Base-by-base conservation (phyloP, 2,329 filamentous ascomycete genomes). In the Colletotrichum chrysophilum region DNA sequence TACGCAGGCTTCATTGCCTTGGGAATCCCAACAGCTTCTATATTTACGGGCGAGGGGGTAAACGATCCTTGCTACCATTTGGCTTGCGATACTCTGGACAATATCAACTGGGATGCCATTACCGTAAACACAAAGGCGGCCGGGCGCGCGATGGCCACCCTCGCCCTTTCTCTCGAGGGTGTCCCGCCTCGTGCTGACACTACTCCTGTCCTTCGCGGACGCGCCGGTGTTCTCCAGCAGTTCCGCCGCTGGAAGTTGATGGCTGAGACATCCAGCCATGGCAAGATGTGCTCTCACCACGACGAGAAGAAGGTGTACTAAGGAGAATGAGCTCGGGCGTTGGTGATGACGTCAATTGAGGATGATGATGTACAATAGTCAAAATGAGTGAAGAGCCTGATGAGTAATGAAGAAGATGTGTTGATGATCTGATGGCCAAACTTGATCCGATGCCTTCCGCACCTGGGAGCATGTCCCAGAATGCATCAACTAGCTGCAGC, bases 91-190 rank as follows among this genome's bases (percentile, higher is more conserved):
- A 82, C 78, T 30, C 79, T 85, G n/a, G 70, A 80, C 32, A 86
- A 87, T 78, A 83, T 87, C 71, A 82, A 86, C 79, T 83, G 83
- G 81, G 82, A 83, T 2, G 85, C 85, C 2, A 38, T 86, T 18
- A 84, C 81, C 0, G 76, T 82, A 56, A 87, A 84, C 76, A 78
- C 85, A 30, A 85, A 84, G 79, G 82, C 85, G 4, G 91, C 91
- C 65, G 91, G 89, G 3, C 83, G 87, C 74, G 87, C 86, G 4
- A 86, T 89, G 32, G 90, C 89, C 16, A 76, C 71, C 4, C 81
- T 86, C 30, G 84, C 84, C 4, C 78, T 84, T 10, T 85, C 82
- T 48, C 76, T 86, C 4, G 80, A 86, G 7, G 83, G 83, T 1
- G 80, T 86, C 4, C 84, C 84, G 1, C 38, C 71, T 7, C 80